These are phyloP conservation scores for Hibiscus trionum DNA, from an alignment of 345 rosid species.

Conservation along the genomic window DNA sequence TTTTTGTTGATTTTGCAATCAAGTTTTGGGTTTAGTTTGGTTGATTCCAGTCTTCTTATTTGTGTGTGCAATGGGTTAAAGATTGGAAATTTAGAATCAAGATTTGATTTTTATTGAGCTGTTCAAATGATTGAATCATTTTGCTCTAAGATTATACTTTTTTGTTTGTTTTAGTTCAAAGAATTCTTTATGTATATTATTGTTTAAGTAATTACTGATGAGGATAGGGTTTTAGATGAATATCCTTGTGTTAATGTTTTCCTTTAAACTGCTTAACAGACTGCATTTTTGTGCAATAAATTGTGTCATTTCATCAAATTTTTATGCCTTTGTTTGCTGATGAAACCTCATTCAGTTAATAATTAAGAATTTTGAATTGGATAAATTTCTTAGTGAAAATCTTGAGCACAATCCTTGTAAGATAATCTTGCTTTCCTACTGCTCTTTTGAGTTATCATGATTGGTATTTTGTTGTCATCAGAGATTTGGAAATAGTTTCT, in stretches of 20 bases:
- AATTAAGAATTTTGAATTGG: not conserved
- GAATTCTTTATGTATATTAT: not conserved
- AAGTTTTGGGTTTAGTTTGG: not conserved
- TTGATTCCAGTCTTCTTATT: not conserved
- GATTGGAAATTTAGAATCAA: not conserved
- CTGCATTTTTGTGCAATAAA: too few species aligned
- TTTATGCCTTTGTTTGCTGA: not conserved
- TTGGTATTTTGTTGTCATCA: constrained; percentile 1
- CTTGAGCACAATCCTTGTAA: not conserved
- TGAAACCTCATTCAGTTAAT: not conserved
- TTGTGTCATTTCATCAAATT: not conserved
- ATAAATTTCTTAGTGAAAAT: not conserved
- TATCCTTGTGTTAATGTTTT: not conserved
- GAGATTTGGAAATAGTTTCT: not conserved
- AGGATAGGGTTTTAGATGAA: not conserved
- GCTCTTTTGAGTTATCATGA: not conserved
- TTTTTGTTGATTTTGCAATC: not conserved
- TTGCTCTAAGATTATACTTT: not conserved
- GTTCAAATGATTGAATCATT: not conserved
- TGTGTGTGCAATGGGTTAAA: not conserved
- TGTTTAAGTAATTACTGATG: not conserved
- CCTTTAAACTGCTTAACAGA: too few species aligned
- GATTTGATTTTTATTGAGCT: not conserved
- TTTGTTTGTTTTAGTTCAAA: not conserved
- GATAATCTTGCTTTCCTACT: not conserved